These are phyloP conservation scores for Rubus parviflorus DNA, from an alignment of 306 rosid genomes.

Conservation along the genomic window DNA sequence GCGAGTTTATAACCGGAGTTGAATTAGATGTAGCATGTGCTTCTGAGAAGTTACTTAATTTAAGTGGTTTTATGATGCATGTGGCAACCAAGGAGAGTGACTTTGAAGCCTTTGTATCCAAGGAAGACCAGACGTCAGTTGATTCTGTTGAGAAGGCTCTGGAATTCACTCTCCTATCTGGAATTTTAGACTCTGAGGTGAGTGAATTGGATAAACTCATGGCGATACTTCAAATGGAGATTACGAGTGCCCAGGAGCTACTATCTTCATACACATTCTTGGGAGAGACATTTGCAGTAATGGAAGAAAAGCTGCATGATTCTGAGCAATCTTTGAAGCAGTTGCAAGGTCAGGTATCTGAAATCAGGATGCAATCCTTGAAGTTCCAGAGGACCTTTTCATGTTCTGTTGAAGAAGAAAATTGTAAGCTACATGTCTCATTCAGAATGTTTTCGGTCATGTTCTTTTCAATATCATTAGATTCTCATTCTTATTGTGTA, in stretches of 20 bases:
- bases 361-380: slow-evolving; percentile 57
- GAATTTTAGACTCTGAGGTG: slow-evolving; percentile 74
- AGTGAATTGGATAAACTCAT: slow-evolving; percentile 54
- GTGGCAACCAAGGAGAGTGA: slow-evolving; percentile 65
- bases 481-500: slow-evolving; percentile 13
- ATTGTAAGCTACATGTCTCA: slow-evolving; percentile 43
- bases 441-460: neutral
- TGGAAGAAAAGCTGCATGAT: slow-evolving; percentile 53
- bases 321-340: slow-evolving; percentile 52
- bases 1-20: slow-evolving; percentile 39
- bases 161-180: slow-evolving; percentile 66
- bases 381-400: slow-evolving; percentile 52
- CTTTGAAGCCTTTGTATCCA: slow-evolving; percentile 50
- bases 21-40: slow-evolving; percentile 56
- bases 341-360: slow-evolving; percentile 65
- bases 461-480: neutral
- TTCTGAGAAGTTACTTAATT: slow-evolving; percentile 74
- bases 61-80: slow-evolving; percentile 64
- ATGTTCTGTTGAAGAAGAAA: slow-evolving; percentile 39
- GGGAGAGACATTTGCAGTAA: slow-evolving; percentile 38
- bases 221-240: slow-evolving; percentile 47
- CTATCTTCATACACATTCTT: slow-evolving; percentile 36
- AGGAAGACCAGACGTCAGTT: slow-evolving; percentile 34
- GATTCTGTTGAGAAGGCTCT: slow-evolving; percentile 50
- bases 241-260: slow-evolving; percentile 38